Evolutionary conservation across 2,329 filamentous ascomycete genomes (phyloP).

Genomic region (Trichoderma arundinaceum): DNA sequence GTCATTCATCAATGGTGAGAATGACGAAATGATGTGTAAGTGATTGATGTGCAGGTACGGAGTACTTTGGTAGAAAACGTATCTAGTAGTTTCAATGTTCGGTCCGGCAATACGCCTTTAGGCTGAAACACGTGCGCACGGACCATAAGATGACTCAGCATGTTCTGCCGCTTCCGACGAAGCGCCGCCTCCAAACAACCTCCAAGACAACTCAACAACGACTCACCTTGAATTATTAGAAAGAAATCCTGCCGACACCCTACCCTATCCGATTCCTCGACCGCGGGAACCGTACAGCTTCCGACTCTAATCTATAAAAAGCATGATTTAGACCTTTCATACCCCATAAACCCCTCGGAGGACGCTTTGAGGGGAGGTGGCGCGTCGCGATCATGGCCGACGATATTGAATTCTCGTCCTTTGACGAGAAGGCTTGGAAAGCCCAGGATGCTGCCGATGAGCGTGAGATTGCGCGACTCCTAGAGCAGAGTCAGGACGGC

Average conservation of each 20-base stretch:
- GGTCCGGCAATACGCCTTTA: not conserved
- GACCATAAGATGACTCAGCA: constrained; percentile 23
- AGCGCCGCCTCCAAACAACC: constrained; percentile 9
- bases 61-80: too few species aligned
- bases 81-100: too few species aligned
- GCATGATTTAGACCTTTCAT: constrained; percentile 38
- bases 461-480: constrained; percentile 51
- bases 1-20: too few species aligned
- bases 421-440: constrained; percentile 47
- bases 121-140: constrained; percentile 26
- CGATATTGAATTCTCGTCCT: constrained; percentile 44
- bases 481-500: constrained; percentile 51
- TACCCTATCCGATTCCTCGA: not conserved
- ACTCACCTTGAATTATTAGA: not conserved
- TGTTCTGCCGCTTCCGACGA: not conserved
- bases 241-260: not conserved
- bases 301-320: constrained; percentile 29
- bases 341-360: constrained; percentile 36
- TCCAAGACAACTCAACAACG: constrained; percentile 1
- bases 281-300: not conserved
- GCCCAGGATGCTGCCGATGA: constrained; percentile 58
- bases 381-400: constrained; percentile 43
- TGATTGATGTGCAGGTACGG: too few species aligned
- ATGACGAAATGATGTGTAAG: too few species aligned
- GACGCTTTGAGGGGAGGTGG: constrained; percentile 37